Percentiles rank a stretch among this genome's conserved stretches.
phyloP scores from a whole-genome alignment of 352 stramenopile species.

The Pythium angustatum region DNA sequence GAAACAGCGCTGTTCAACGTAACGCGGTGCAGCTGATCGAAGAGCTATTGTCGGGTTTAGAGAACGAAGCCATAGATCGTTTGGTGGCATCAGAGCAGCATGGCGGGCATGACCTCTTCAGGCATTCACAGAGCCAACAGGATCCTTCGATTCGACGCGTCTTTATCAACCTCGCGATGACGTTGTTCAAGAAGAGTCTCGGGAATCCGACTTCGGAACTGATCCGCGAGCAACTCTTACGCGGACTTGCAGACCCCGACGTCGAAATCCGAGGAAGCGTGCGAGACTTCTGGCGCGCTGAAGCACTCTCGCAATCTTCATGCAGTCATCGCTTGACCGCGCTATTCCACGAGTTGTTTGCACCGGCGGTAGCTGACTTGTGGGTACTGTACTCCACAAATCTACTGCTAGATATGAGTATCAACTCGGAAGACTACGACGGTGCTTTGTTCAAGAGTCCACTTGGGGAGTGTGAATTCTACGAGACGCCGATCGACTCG shows the following conservation, averaged over 20 bases:
- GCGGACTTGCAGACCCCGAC: slow-evolving; percentile 55
- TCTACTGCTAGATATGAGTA: slow-evolving; percentile 46
- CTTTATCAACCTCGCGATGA: slow-evolving; percentile 45
- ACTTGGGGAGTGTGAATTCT: slow-evolving; percentile 47
- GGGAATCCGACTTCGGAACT: slow-evolving; percentile 4
- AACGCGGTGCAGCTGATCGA: slow-evolving; percentile 45
- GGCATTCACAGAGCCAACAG: slow-evolving; percentile 38
- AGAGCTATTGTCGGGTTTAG: slow-evolving; percentile 38
- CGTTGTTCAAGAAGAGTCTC: slow-evolving; percentile 36
- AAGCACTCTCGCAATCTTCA: slow-evolving; percentile 32
- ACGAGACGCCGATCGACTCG: slow-evolving; percentile 60
- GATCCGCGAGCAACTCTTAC: slow-evolving; percentile 44
- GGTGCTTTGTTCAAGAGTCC: slow-evolving; percentile 51
- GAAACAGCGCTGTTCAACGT: slow-evolving; percentile 49
- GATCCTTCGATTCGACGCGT: slow-evolving; percentile 40
- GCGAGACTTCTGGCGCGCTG: slow-evolving; percentile 52
- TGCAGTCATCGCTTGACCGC: slow-evolving; percentile 47
- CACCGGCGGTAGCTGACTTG: slow-evolving; percentile 45
- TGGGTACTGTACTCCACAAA: slow-evolving; percentile 76
- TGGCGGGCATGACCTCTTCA: slow-evolving; percentile 46
- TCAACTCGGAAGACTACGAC: slow-evolving; percentile 33
- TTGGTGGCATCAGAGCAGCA: slow-evolving; percentile 31
- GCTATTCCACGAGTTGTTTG: slow-evolving; percentile 55
- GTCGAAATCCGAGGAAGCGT: slow-evolving; percentile 38
- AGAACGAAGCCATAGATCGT: slow-evolving; percentile 27